Base-by-base conservation (phyloP, 1,284 basidiomycete genomes). In the Ganoderma lucidum region DNA sequence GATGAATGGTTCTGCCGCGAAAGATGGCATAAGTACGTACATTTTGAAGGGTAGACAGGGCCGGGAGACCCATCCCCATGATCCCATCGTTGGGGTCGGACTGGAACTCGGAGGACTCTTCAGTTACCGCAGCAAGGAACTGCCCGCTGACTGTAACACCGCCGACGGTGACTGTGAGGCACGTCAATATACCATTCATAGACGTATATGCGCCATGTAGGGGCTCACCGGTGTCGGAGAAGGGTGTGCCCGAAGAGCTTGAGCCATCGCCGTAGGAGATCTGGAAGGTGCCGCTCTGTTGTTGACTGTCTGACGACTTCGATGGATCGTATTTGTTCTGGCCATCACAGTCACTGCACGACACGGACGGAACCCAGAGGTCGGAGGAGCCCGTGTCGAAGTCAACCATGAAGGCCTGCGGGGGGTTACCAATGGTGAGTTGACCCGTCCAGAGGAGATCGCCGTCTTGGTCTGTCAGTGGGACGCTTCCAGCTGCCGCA, bases 261-360 rank as follows among this genome's bases (percentile, higher is more conserved):
- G 86, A 86, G 19, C 87, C 86, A 74, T 90, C 88, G 14, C 85
- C 88, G 75, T 87, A 92, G 3, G 74, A 23, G 68, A 90, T 83
- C 6, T 58, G 66, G 79, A 90, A 90, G 0, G 71, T 73, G 30
- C 77, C 74, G 2, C 66, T 53, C 64, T 81, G 39, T 66, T 81
- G 73, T n/a, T 71, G 62, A 9, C 83, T 76, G 1, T 83, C 81
- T 0, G 81, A 81, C 41, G 84, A 85, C 10, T 72, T 66, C 61
- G 68, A 61, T 0, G 83, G 78, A 62, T 82, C 74, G 75, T 83
- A 78, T 58, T 61, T 78, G 73, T 73, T 44, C 55, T 70, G 65
- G 5, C 69, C 59, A 10, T 64, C 55, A 62, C 77, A 77, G 48
- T 64, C 63, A 48, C 45, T 69, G 73, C 76, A 78, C 9, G 68